Conservation (phyloP, 768 basidiomycete species). For the Russula sp. region DNA sequence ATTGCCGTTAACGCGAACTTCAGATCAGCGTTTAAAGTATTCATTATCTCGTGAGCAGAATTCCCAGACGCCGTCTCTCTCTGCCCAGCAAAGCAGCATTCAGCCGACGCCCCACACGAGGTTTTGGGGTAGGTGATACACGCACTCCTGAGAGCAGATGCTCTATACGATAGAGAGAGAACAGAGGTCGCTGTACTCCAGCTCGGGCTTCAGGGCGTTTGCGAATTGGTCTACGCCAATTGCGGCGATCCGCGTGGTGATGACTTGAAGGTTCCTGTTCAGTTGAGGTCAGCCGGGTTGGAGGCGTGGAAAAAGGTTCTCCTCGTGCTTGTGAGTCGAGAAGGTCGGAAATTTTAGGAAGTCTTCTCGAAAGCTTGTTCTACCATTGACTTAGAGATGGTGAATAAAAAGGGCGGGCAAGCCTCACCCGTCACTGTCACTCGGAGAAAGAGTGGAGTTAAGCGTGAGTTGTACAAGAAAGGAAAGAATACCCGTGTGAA, state of each 20-base stretch:
- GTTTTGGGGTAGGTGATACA: not conserved
- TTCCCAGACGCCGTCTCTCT: constrained; percentile 18
- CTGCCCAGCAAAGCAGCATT: not conserved
- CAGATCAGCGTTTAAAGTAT: constrained; percentile 21
- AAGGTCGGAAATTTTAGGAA: not conserved
- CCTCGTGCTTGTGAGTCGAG: not conserved
- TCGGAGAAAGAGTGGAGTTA: constrained; percentile 12
- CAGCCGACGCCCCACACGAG: not conserved
- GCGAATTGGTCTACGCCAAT: not conserved
- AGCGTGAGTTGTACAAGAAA: constrained; percentile 12
- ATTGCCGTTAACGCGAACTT: constrained; percentile 2
- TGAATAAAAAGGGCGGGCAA: not conserved
- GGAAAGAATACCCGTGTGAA: constrained; percentile 6
- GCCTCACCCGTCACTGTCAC: not conserved
- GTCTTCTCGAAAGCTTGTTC: not conserved
- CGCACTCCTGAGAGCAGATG: not conserved
- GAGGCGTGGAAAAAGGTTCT: not conserved
- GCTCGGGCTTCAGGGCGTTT: not conserved
- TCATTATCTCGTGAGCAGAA: constrained; percentile 7
- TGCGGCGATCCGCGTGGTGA: constrained; percentile 4
- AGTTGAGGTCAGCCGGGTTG: not conserved
- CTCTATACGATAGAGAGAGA: constrained; percentile 6
- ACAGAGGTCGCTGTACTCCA: not conserved
- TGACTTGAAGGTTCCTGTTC: not conserved
- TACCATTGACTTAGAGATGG: not conserved